Conservation (phyloP, 805 yeast species). For the Monosporozyma servazzii region DNA sequence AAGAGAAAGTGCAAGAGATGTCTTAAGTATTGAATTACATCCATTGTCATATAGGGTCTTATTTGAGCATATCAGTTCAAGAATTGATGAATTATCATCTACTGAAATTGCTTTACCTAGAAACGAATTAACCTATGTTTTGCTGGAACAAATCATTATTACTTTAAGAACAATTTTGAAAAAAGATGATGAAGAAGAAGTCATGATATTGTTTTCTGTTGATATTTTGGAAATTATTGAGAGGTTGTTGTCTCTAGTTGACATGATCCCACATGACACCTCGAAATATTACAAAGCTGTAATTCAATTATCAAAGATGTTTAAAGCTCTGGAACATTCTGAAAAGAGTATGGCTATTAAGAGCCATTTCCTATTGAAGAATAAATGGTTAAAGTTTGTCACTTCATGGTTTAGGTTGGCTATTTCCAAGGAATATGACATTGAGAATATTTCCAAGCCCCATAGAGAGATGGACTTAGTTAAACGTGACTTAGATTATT, state of each 20-base stretch:
- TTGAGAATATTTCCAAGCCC: slow-evolving; percentile 25
- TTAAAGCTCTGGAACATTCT: slow-evolving; percentile 24
- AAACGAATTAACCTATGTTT: slow-evolving; percentile 22
- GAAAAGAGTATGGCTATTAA: slow-evolving; percentile 21
- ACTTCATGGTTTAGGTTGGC: slow-evolving; percentile 50
- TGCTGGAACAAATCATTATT: slow-evolving; percentile 43
- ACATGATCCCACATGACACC: slow-evolving; percentile 18
- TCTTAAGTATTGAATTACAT: slow-evolving; percentile 56
- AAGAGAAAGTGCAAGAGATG: slow-evolving; percentile 65
- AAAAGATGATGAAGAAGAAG: slow-evolving; percentile 26
- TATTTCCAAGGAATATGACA: slow-evolving; percentile 33
- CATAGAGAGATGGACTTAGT: slow-evolving; percentile 30
- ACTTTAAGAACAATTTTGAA: slow-evolving; percentile 35
- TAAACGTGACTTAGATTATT: slow-evolving; percentile 37
- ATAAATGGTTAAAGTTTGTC: slow-evolving; percentile 37
- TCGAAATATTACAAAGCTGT: slow-evolving; percentile 25
- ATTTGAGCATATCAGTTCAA: slow-evolving; percentile 35
- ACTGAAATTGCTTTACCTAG: slow-evolving; percentile 18
- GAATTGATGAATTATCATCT: slow-evolving; percentile 28
- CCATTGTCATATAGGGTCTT: slow-evolving; percentile 45
- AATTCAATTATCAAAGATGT: slow-evolving; percentile 29
- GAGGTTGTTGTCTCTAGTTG: slow-evolving; percentile 22
- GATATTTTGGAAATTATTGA: slow-evolving; percentile 30
- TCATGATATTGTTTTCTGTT: slow-evolving; percentile 29
- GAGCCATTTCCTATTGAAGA: slow-evolving; percentile 42